Evolutionary conservation across 169 alveolate species (phyloP).

Genomic region (Plasmodium falciparum): DNA sequence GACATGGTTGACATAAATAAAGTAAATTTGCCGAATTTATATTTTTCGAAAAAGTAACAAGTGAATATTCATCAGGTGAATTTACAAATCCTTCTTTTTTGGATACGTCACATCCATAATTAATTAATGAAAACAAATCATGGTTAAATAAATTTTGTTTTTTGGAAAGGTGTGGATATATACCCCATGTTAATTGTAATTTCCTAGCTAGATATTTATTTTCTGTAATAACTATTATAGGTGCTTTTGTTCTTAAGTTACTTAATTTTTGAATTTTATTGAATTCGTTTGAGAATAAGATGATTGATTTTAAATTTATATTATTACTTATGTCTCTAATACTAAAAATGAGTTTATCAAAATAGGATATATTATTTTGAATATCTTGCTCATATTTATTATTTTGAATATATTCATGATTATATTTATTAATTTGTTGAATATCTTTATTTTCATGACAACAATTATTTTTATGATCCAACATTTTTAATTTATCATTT

Average conservation of each 20-base stretch:
- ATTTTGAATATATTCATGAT: background rate
- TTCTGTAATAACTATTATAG: conserved; percentile 81
- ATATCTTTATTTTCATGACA: conserved; percentile 5
- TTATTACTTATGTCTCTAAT: conserved; percentile 74
- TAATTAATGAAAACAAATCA: conserved; percentile 54
- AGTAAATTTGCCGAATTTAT: conserved; percentile 69
- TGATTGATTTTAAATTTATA: conserved; percentile 68
- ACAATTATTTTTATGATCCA: background rate
- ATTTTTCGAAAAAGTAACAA: conserved; percentile 71
- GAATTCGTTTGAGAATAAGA: conserved; percentile 79
- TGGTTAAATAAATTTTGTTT: background rate
- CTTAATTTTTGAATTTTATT: conserved; percentile 84
- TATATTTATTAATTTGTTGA: background rate
- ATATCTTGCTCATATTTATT: background rate
- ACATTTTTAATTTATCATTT: conserved; percentile 28
- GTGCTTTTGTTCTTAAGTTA: conserved; percentile 79
- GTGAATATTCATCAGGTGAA: conserved; percentile 66
- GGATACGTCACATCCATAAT: conserved; percentile 69
- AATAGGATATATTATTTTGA: conserved; percentile 17
- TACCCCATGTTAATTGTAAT: conserved; percentile 85
- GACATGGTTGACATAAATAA: conserved; percentile 67
- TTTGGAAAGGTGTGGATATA: conserved; percentile 80
- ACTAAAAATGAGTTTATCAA: conserved; percentile 68
- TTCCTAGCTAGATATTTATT: conserved; percentile 79
- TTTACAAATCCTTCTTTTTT: conserved; percentile 66